Evolutionary conservation across 2,329 filamentous ascomycete species (phyloP).

Genomic region (Phialocephala subalpina): DNA sequence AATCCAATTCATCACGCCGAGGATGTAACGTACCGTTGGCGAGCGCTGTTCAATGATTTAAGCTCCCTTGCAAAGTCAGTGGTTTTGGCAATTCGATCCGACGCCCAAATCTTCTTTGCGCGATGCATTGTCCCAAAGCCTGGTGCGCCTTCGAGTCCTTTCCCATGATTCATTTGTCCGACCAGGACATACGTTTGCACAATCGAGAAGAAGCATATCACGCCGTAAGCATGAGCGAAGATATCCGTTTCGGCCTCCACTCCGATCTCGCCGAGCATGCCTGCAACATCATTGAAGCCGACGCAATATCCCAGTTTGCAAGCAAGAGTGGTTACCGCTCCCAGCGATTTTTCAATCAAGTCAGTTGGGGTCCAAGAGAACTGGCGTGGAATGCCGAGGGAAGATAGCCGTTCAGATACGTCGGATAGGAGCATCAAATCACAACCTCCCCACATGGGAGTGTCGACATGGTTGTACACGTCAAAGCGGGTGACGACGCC

Average conservation of each 20-base stretch:
- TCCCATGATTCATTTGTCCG: not conserved
- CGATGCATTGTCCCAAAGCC: conserved; percentile 3
- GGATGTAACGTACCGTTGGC: not conserved
- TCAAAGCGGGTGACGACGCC: conserved; percentile 58
- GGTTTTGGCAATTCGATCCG: not conserved
- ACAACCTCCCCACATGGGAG: conserved; percentile 27
- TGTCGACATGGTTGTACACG: conserved; percentile 46
- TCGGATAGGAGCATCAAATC: conserved; percentile 6
- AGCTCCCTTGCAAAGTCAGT: conserved; percentile 1
- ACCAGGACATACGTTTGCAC: not conserved
- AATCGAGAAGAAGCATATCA: not conserved
- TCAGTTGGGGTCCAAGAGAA: not conserved
- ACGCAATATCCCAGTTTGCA: conserved; percentile 17
- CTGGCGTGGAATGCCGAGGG: not conserved
- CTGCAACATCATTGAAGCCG: not conserved
- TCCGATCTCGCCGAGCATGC: not conserved
- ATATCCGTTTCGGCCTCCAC: not conserved
- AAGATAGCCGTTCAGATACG: not conserved
- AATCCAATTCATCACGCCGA: not conserved
- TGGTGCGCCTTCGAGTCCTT: not conserved
- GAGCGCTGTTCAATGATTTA: not conserved
- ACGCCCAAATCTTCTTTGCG: not conserved
- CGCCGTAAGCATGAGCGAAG: not conserved
- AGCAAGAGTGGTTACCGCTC: not conserved
- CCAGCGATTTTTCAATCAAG: not conserved